phyloP scores from a whole-genome alignment of 192 early-diverging fungal genomes.

The Coemansia erecta region DNA sequence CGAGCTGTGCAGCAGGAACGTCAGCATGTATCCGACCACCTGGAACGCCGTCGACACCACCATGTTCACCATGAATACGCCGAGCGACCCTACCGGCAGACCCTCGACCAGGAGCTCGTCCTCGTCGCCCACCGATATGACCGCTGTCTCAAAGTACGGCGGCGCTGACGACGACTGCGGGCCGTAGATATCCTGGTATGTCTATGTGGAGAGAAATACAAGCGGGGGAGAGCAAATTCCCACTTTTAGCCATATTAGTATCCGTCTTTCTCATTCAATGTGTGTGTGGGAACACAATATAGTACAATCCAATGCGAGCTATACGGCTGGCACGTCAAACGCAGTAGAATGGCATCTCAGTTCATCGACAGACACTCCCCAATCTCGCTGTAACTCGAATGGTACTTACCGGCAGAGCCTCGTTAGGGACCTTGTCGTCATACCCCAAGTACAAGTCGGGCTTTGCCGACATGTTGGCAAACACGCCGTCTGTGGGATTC shows the following conservation, averaged over 20 bases:
- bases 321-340: constrained; percentile 3
- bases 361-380: not conserved
- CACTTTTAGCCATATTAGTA: too few species aligned
- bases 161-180: constrained; percentile 62
- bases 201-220: constrained; percentile 4
- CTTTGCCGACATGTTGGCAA: constrained; percentile 55
- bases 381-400: not conserved
- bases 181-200: constrained; percentile 75
- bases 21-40: constrained; percentile 86
- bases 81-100: constrained; percentile 78
- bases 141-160: constrained; percentile 76
- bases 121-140: constrained; percentile 70
- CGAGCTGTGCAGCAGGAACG: constrained; percentile 83
- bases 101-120: constrained; percentile 90
- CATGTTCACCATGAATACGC: constrained; percentile 80
- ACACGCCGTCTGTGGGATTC: constrained; percentile 51
- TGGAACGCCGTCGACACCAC: constrained; percentile 76
- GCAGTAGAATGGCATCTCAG: not conserved
- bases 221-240: not conserved
- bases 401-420: constrained; percentile 32
- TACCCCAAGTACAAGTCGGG: constrained; percentile 50
- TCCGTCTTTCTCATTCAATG: too few species aligned
- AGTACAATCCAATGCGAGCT: too few species aligned
- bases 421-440: constrained; percentile 46
- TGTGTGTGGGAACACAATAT: not conserved